phyloP scores from a whole-genome alignment of 768 basidiomycete species.

The Tricholoma sp. region DNA sequence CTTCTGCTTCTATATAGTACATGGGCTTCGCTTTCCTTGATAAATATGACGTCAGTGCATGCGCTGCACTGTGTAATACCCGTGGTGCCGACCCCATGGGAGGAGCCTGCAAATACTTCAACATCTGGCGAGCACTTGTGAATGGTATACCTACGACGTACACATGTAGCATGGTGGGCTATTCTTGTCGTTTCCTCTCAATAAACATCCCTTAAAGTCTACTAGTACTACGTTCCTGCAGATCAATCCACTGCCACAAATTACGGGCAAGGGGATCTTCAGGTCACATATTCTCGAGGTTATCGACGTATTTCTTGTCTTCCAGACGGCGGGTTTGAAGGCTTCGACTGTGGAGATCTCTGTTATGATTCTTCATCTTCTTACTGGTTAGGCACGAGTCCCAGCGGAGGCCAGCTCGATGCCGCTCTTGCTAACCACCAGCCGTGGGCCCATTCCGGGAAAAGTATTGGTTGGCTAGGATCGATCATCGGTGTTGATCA shows the following conservation, averaged over 20 bases:
- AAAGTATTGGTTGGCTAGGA: conserved; percentile 37
- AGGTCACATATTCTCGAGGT: conserved; percentile 43
- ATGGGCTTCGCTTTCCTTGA: conserved; percentile 48
- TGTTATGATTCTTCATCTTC: conserved; percentile 32
- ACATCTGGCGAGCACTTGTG: conserved; percentile 48
- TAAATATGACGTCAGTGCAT: conserved; percentile 41
- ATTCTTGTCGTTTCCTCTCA: too few relatives aligned
- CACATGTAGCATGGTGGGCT: conserved; percentile 43
- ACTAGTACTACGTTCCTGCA: conserved; percentile 38
- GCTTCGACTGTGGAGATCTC: conserved; percentile 33
- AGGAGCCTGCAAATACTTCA: conserved; percentile 47
- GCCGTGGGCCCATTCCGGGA: conserved; percentile 35
- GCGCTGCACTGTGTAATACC: conserved; percentile 38
- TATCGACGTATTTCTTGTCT: conserved; percentile 35
- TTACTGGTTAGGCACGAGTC: conserved; percentile 36
- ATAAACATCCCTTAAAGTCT: not conserved
- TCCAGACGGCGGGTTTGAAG: conserved; percentile 41
- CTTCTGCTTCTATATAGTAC: conserved; percentile 25
- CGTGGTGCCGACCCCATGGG: conserved; percentile 36
- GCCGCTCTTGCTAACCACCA: conserved; percentile 40
- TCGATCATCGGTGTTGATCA: conserved; percentile 33
- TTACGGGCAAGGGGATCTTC: conserved; percentile 39
- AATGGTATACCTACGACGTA: conserved; percentile 42
- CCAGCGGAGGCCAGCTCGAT: conserved; percentile 31
- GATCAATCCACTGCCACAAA: conserved; percentile 43